Conservation (phyloP, 2,329 filamentous ascomycete species). For the Sporothrix euskadiensis region DNA sequence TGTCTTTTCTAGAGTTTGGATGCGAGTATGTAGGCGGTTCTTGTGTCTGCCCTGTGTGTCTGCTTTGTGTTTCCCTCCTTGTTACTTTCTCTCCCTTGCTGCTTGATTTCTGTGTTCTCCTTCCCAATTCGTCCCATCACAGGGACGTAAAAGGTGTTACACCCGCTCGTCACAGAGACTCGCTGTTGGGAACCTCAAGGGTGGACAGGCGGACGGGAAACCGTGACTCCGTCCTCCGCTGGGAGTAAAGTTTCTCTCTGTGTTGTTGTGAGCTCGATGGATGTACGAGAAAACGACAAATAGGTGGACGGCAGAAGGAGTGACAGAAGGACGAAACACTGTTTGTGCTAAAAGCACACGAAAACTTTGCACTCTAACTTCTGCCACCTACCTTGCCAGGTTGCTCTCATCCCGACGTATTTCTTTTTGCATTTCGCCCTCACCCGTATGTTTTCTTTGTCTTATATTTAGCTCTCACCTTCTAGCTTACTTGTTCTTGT, state of each 20-base stretch:
- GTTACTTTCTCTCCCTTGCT: not conserved
- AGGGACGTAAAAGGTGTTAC: conserved; percentile 16
- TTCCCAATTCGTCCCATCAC: conserved; percentile 17
- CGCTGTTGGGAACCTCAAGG: conserved; percentile 11
- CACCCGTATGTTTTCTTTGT: not conserved
- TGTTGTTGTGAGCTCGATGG: not conserved
- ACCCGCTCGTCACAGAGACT: conserved; percentile 21
- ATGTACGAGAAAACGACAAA: not conserved
- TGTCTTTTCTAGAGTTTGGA: conserved; percentile 1
- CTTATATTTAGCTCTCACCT: not conserved
- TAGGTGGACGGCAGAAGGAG: conserved; percentile 6
- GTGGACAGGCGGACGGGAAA: not conserved
- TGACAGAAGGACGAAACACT: conserved; percentile 21
- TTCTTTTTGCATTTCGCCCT: not conserved
- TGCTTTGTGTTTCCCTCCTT: not conserved
- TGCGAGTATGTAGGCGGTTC: not conserved
- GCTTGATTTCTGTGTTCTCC: not conserved
- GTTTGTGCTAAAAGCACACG: not conserved
- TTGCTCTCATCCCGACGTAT: not conserved
- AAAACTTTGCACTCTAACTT: not conserved
- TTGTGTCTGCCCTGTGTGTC: not conserved
- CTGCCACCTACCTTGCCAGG: not conserved
- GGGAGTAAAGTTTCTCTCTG: not conserved
- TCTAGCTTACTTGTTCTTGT: not conserved
- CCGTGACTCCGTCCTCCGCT: not conserved